Evolutionary conservation across 129 eudicot genomes (phyloP), one percentile per base, ranked within the genome.

Genomic region (Flaveria linearis): DNA sequence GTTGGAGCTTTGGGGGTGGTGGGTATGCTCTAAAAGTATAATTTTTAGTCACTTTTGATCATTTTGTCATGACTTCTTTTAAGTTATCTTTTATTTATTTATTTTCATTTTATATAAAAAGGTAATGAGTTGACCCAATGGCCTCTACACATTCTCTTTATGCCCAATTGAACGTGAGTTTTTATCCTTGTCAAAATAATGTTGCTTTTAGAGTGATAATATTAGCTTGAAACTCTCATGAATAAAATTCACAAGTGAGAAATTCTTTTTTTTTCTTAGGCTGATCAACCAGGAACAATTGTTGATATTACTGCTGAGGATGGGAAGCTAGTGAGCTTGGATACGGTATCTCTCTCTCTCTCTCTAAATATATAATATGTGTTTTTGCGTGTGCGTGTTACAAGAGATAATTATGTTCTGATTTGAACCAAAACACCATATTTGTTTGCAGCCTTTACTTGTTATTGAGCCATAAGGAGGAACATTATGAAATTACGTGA

Each of bases 321-420:
- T 57, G 93, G 83, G 16, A 91, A 91, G 71, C 89, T 93, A 53
- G 91, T 91, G 65, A 91, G 93, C 66, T 75, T 91, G 65, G 97
- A 88, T 63, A 73, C 82, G 82, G 93, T 88, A 63, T n/a, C n/a
- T n/a, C n/a, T n/a, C n/a, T n/a, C n/a, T 33, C 39, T 33, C 39
- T 33, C 39, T 33, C 39, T 33, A 33, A 0, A 33, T 33, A 33
- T 33, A 33, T 33, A 33, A 33, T 33, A 1, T 33, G 39, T 33
- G 95, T n/a, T n/a, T n/a, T n/a, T 68, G 30, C 3, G 30, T 26
- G 9, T 64, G 41, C 70, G 36, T 51, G 65, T 75, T 43, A 26
- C 69, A 79, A 79, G 73, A 68, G 39, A 33, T 33, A 18, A 2
- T 69, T 70, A 58, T 22, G 56, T 62, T 47, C 1, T 55, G 7